phyloP scores from a whole-genome alignment of 2,329 filamentous ascomycete species.

The Xylariaceae sp. region DNA sequence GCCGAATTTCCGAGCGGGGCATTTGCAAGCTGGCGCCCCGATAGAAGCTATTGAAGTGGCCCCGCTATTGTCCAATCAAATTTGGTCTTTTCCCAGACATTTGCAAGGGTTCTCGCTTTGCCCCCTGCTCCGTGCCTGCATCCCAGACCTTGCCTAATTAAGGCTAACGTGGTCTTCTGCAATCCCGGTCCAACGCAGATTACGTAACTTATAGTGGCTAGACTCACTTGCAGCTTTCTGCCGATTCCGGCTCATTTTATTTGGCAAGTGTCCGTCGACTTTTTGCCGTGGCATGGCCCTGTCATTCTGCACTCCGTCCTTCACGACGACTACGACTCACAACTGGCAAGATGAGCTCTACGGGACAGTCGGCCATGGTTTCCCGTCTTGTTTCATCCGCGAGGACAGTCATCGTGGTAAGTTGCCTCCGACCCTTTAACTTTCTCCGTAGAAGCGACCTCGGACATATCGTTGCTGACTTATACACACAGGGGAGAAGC shows the following conservation, averaged over 20 bases:
- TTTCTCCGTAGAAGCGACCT: background rate
- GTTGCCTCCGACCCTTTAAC: background rate
- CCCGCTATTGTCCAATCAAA: too few species aligned
- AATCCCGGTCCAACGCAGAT: too few species aligned
- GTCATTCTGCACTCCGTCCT: background rate
- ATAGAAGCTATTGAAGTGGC: slow-evolving; percentile 9
- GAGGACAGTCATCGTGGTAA: background rate
- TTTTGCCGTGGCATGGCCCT: background rate
- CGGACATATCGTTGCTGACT: background rate
- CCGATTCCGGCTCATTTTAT: too few species aligned
- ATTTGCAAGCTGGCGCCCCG: background rate
- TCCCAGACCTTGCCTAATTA: too few species aligned
- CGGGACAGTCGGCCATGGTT: background rate
- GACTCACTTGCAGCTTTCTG: too few species aligned
- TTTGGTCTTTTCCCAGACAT: too few species aligned
- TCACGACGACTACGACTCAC: background rate
- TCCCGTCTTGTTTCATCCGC: background rate
- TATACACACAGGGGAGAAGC: background rate
- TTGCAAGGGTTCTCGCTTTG: too few species aligned
- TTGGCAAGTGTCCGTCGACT: too few species aligned
- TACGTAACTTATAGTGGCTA: too few species aligned
- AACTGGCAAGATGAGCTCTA: background rate
- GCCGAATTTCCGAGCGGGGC: slow-evolving; percentile 8
- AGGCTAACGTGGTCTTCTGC: too few species aligned
- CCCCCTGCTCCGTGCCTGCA: too few species aligned